Evolutionary conservation across 2,329 filamentous ascomycete genomes (phyloP).

Genomic region (Epichloe gansuensis): DNA sequence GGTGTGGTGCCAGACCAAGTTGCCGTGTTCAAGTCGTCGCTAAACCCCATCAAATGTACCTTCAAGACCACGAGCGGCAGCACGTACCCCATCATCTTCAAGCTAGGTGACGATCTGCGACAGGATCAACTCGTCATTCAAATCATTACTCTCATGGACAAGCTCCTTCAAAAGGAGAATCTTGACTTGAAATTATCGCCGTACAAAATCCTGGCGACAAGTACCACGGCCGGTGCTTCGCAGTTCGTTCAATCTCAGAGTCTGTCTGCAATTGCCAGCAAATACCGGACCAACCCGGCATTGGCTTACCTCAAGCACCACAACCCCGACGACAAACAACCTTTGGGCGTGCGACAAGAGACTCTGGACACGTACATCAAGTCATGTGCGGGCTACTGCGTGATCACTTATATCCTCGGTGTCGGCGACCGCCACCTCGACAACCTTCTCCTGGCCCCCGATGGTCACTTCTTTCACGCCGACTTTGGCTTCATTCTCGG

Average conservation of each 20-base stretch:
- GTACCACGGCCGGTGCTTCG: constrained; percentile 75
- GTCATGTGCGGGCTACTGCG: constrained; percentile 93
- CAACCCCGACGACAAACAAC: constrained; percentile 72
- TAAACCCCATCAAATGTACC: constrained; percentile 81
- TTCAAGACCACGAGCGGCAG: constrained; percentile 70
- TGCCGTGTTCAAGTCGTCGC: constrained; percentile 87
- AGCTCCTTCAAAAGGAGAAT: constrained; percentile 88
- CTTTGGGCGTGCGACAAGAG: constrained; percentile 79
- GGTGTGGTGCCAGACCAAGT: constrained; percentile 76
- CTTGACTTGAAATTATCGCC: constrained; percentile 88
- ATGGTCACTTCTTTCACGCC: constrained; percentile 93
- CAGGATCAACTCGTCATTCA: constrained; percentile 95
- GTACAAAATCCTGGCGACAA: constrained; percentile 92
- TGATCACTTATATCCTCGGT: constrained; percentile 94
- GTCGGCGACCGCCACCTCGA: constrained; percentile 94
- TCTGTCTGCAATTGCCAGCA: constrained; percentile 69
- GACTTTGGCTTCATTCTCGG: constrained; percentile 98
- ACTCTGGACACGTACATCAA: constrained; percentile 91
- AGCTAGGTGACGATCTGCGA: constrained; percentile 87
- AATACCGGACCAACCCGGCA: constrained; percentile 61
- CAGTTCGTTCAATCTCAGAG: constrained; percentile 85
- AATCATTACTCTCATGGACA: constrained; percentile 97
- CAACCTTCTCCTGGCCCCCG: constrained; percentile 80
- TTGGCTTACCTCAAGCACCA: constrained; percentile 78
- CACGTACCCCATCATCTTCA: constrained; percentile 90